Base-by-base conservation (phyloP, 441 rosid genomes). In the Capsella rubella region DNA sequence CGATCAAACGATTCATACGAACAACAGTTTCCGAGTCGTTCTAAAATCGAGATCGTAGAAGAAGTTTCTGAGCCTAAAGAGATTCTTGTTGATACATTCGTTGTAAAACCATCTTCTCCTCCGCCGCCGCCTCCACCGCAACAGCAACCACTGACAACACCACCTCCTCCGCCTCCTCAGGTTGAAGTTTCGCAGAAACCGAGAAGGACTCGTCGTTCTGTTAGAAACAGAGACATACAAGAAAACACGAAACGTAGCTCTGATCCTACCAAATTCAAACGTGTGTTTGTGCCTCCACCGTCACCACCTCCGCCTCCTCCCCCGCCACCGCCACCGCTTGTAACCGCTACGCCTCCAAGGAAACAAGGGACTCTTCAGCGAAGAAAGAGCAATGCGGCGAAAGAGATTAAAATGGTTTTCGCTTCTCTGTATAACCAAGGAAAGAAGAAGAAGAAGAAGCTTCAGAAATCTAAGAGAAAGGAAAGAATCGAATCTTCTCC, bases 351-450 rank as follows among this genome's bases (percentile, higher is more conserved):
- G 3, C 79, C 82, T 5, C 84, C 84, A 10, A 62, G 72, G 0
- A 51, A 52, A 59, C 63, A 64, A 27, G 76, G 45, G 52, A 86
- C 76, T 51, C 51, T 59, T 52, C 85, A 82, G 71, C 80, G 97
- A 57, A 85, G 83, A 76, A 90, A 78, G 71, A 89, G 83, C 37
- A 89, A 81, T 71, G 87, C 96, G 25, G 88, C 91, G 2, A 84
- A 81, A 81, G 97, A 92, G 84, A 81, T 92, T 51, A 89, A 83
- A 81, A 83, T 79, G 90, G 93, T 74, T 16, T 72, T 92, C 4
- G 82, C 89, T 54, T 84, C 95, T 8, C 72, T 90, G 31, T 74
- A 81, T 43, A 83, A 84, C 63, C 89, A 84, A 64, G 83, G 86
- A 21, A 21, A 21, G 52, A 90, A 84, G 76, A 79, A 72, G 74